These are phyloP conservation scores for Dactylellina parvicollis DNA, from an alignment of 2,329 filamentous ascomycete species.

Conservation along the genomic window DNA sequence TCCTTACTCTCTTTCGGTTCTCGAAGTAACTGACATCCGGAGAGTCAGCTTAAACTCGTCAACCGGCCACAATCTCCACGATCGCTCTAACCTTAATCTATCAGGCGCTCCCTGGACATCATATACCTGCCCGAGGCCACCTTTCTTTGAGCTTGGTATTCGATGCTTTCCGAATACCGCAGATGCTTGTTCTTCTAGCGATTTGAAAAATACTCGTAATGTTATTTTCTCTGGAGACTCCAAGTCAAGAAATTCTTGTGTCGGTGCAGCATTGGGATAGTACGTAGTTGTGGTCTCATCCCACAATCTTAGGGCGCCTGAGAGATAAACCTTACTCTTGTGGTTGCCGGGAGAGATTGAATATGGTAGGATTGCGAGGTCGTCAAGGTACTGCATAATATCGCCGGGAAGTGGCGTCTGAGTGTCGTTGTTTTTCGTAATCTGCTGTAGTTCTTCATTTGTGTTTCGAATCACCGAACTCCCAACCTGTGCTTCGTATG, in stretches of 20 bases:
- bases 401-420: too few relatives aligned
- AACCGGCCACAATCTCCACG: too few relatives aligned
- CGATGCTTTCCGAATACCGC: background rate
- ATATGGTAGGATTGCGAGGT: constrained; percentile 4
- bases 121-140: background rate
- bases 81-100: too few relatives aligned
- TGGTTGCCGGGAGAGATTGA: background rate
- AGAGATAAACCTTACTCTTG: background rate
- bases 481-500: background rate
- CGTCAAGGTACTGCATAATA: constrained; percentile 8
- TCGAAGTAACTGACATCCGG: background rate
- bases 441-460: too few relatives aligned
- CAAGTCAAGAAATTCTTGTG: background rate
- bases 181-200: background rate
- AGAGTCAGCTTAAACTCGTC: too few relatives aligned
- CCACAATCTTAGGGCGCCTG: background rate
- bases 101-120: background rate
- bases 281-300: background rate
- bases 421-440: too few relatives aligned
- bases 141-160: background rate
- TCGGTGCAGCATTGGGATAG: background rate
- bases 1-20: too few relatives aligned
- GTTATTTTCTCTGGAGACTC: background rate
- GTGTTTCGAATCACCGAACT: too few relatives aligned
- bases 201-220: background rate